phyloP scores from a whole-genome alignment of 2,329 filamentous ascomycete genomes.

The Claviceps sp. region DNA sequence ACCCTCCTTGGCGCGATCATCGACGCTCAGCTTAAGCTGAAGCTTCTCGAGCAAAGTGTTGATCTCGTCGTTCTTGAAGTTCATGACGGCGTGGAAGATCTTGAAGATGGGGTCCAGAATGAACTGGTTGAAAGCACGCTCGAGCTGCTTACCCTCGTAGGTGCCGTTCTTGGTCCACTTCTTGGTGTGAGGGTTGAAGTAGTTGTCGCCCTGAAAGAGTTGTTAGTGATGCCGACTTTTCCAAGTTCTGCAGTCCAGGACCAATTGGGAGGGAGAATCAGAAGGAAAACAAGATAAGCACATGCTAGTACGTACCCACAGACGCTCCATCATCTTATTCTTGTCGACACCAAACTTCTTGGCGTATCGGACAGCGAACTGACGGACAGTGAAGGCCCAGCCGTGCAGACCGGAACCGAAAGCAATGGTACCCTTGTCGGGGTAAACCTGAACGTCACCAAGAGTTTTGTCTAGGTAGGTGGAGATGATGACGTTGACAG shows the following conservation, averaged over 20 bases:
- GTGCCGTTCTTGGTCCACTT: constrained; percentile 91
- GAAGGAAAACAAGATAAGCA: background rate
- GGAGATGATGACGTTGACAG: constrained; percentile 98
- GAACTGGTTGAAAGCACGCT: constrained; percentile 99
- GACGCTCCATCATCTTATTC: constrained; percentile 99
- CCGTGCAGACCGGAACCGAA: constrained; percentile 99
- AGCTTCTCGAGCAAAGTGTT: constrained; percentile 78
- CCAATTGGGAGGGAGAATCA: no score
- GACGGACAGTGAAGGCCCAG: constrained; percentile 98
- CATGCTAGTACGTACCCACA: constrained; percentile 55
- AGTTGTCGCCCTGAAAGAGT: constrained; percentile 66
- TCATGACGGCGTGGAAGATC: constrained; percentile 93
- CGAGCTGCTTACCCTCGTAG: constrained; percentile 74
- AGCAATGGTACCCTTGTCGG: constrained; percentile 91
- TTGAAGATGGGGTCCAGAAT: constrained; percentile 99
- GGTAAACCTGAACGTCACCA: constrained; percentile 97
- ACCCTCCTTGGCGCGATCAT: constrained; percentile 90
- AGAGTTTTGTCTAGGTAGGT: constrained; percentile 96
- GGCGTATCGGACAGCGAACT: constrained; percentile 90
- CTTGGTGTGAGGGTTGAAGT: constrained; percentile 99
- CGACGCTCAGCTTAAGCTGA: constrained; percentile 72
- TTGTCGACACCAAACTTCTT: constrained; percentile 99
- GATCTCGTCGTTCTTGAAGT: constrained; percentile 96
- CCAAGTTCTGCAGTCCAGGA: background rate
- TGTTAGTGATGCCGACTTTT: constrained; percentile 8